A percentile compares a stretch with the other conserved stretches of the same genome.
Conservation (phyloP, 352 stramenopile species). For the Elongisporangium undulatum region DNA sequence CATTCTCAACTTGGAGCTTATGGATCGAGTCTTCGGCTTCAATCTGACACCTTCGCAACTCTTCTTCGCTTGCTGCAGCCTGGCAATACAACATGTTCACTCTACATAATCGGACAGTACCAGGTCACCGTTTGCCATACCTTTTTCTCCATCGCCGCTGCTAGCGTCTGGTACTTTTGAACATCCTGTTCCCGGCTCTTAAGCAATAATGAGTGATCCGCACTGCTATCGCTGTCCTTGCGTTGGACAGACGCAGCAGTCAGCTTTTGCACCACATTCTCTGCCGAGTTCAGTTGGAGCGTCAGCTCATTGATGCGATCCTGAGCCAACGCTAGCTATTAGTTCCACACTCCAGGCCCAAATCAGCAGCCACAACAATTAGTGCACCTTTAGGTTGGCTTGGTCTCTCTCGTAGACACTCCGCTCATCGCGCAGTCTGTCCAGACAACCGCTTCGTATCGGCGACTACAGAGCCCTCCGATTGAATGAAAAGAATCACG, state of each 20-base stretch:
- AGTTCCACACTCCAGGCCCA: not conserved
- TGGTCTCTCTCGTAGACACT: conserved; percentile 45
- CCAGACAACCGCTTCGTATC: not conserved
- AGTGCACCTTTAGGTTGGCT: conserved; percentile 34
- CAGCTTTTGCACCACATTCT: conserved; percentile 28
- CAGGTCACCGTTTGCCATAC: conserved; percentile 9
- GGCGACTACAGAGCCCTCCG: not conserved
- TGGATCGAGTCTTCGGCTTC: conserved; percentile 50
- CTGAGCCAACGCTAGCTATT: conserved; percentile 1
- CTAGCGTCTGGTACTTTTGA: conserved; percentile 36
- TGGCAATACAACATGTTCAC: conserved; percentile 10
- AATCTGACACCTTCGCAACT: conserved; percentile 23
- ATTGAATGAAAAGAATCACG: not conserved
- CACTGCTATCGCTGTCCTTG: conserved; percentile 15
- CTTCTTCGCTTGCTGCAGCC: conserved; percentile 40
- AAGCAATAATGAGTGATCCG: conserved; percentile 19
- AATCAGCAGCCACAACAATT: not conserved
- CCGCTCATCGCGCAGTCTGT: conserved; percentile 58
- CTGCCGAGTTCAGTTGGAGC: conserved; percentile 55
- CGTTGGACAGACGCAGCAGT: conserved; percentile 7
- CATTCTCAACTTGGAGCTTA: conserved; percentile 40
- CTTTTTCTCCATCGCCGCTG: conserved; percentile 43
- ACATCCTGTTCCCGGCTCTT: conserved; percentile 45
- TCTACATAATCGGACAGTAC: not conserved
- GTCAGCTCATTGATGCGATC: conserved; percentile 46